A percentile compares a stretch with the other conserved stretches of the same genome.
Evolutionary conservation across 2,329 filamentous ascomycete genomes (phyloP).

Genomic region (Bisporella sp.): DNA sequence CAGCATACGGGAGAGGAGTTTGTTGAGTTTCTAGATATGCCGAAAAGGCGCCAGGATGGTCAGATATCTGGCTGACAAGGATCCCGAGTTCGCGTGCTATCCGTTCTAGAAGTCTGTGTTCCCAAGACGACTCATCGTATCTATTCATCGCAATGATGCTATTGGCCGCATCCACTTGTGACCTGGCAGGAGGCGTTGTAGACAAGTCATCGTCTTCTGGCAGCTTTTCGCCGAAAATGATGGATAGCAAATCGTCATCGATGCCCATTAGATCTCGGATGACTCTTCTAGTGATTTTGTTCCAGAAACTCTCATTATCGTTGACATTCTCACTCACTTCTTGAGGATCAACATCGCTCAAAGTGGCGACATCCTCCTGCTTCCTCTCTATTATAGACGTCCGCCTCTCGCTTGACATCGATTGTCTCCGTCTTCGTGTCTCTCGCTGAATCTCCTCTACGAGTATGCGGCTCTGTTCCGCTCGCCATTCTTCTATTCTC

Average conservation of each 20-base stretch:
- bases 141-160: slow-evolving; percentile 7
- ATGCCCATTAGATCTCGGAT: slow-evolving; percentile 88
- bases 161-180: slow-evolving; percentile 5
- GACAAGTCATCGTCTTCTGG: slow-evolving; percentile 37
- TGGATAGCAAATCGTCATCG: slow-evolving; percentile 74
- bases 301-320: slow-evolving; percentile 67
- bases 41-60: slow-evolving; percentile 83
- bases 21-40: slow-evolving; percentile 65
- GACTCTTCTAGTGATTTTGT: slow-evolving; percentile 74
- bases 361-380: slow-evolving; percentile 25
- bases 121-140: slow-evolving; percentile 50
- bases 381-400: slow-evolving; percentile 22
- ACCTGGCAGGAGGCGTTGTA: slow-evolving; percentile 20
- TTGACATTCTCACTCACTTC: slow-evolving; percentile 26
- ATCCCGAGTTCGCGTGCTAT: slow-evolving; percentile 83
- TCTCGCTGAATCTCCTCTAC: slow-evolving; percentile 86
- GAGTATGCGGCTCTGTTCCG: slow-evolving; percentile 82
- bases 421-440: slow-evolving; percentile 63
- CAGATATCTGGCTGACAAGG: slow-evolving; percentile 74
- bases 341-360: slow-evolving; percentile 17
- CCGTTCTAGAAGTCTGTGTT: slow-evolving; percentile 71
- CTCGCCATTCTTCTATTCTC: slow-evolving; percentile 84
- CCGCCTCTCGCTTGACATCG: slow-evolving; percentile 42
- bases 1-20: slow-evolving; percentile 67
- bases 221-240: slow-evolving; percentile 79